Evolutionary conservation across 1,139 yeast genomes (phyloP).

Genomic region (Lodderomyces theae): DNA sequence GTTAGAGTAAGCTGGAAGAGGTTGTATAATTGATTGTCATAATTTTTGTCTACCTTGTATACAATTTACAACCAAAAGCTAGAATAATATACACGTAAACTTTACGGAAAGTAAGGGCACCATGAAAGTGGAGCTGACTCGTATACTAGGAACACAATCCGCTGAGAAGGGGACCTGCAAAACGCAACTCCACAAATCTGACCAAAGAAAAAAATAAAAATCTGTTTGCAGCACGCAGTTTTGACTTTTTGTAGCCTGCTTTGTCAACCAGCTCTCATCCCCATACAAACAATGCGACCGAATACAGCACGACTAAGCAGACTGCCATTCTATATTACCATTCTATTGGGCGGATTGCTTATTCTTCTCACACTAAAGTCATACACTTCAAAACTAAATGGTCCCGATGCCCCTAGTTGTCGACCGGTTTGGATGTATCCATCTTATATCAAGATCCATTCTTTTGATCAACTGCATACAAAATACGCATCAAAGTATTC

Average conservation of each 20-base stretch:
- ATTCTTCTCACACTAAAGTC: slow-evolving; percentile 6
- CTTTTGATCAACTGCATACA: slow-evolving; percentile 71
- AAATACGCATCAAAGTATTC: slow-evolving; percentile 77
- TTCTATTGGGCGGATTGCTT: slow-evolving; percentile 9
- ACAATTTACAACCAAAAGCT: not conserved
- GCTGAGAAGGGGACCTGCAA: no score
- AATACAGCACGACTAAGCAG: slow-evolving; percentile 13
- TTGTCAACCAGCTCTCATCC: no score
- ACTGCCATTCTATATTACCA: slow-evolving; percentile 8
- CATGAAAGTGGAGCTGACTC: no score
- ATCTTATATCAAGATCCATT: slow-evolving; percentile 67
- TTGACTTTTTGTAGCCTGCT: no score
- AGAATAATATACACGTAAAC: not conserved
- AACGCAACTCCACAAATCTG: no score
- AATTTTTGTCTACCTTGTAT: no score
- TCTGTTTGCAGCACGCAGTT: no score
- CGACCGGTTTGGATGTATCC: slow-evolving; percentile 71
- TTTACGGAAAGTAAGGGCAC: no score
- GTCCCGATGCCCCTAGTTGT: slow-evolving; percentile 45
- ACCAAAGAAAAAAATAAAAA: no score
- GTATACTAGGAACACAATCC: no score
- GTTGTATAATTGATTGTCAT: not conserved
- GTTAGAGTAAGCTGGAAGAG: slow-evolving; percentile 5
- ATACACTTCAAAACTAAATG: slow-evolving; percentile 14
- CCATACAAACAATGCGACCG: not conserved